Evolutionary conservation across 2,329 filamentous ascomycete species (phyloP), one percentile per base, ranked within the genome.

Genomic region (Pestalotiopsis sp.): DNA sequence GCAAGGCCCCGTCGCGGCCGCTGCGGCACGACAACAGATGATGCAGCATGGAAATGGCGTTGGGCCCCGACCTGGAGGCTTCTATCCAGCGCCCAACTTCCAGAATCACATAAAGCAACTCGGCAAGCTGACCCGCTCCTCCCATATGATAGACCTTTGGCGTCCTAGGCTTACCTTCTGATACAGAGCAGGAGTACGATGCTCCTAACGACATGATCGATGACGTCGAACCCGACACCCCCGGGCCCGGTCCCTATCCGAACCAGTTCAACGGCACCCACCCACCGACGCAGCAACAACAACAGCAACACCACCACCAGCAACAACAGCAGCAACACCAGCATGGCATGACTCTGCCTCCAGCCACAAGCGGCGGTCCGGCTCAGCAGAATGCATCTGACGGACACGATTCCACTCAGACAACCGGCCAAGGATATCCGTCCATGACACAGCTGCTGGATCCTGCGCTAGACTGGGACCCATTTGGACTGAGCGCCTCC

Each of bases 131-230:
- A 80, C 86, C 85, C 84, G 75, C 80, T 81, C 82, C 80, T 79
- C 78, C 75, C 78, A 78, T 81, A 75, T 75, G 76, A 85, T 85
- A 83, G 85, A 87, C 82, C 84, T 88, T 78, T 89, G 86, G 86
- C 85, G 85, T 89, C 85, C 86, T 89, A 89, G 85, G 83, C 86
- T 91, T 84, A 92, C 87, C 85, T 78, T 82, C 80, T 89, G 81
- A 83, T 86, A 85, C 84, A 98, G 95, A 98, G 84, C 94, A 97
- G 86, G 95, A 98, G 84, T 98, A 98, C 82, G 94, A 98, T 79
- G 92, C 93, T 66, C 92, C 94, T 82, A 89, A 88, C 79, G 94
- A 95, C 75, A 92, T 97, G 86, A 89, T 97, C 79, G 94, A 98
- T 75, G 93, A 97, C 69, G 83, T 90, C 72, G 91, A 92, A 74